Evolutionary conservation across 2,329 filamentous ascomycete genomes (phyloP), one percentile per base, ranked within the genome.

Genomic region (Didymella glomerata): DNA sequence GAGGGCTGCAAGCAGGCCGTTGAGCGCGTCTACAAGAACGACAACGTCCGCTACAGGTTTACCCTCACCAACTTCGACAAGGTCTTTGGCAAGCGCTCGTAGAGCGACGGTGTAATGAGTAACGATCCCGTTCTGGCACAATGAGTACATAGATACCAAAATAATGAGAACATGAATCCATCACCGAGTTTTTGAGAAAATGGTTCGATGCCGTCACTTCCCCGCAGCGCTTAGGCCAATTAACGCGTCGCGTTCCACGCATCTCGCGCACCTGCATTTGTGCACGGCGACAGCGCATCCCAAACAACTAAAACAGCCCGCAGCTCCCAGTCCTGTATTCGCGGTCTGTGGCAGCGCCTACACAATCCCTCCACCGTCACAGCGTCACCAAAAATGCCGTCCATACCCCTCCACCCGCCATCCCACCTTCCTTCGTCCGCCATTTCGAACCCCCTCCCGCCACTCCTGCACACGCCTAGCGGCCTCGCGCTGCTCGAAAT

Each of bases 401-500:
- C 68, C 22, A 59, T 77, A 13, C 66, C 70, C 13, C 55, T 77
- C 24, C 69, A 73, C 51, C 55, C 61, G n/a, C 32, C 55, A 14
- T 40, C 59, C 10, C 18, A 59, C 44, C 57, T 16, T 14, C 51
- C 32, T n/a, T 48, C 36, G 13, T 13, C 14, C 32, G 44, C 38
- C 57, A 62, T 60, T 46, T 60, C 60, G 34, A 87, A 85, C 68
- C 88, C 91, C 4, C 85, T 98, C 4, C 95, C 95, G 1, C 77
- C 85, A n/a, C 83, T 97, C 62, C 86, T 98, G 16, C 91, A 93
- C 68, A 97, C 94, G 0, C 95, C 95, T 0, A 88, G 90, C 0
- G 95, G 95, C 49, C 86, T 97, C 40, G 94, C 94, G 18, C 83
- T 99, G 45, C 83, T 99, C 57, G 95, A 98, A 79, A 86, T 99